Conservation (phyloP, 352 stramenopile genomes). For the Phytophthora citrophthora region DNA sequence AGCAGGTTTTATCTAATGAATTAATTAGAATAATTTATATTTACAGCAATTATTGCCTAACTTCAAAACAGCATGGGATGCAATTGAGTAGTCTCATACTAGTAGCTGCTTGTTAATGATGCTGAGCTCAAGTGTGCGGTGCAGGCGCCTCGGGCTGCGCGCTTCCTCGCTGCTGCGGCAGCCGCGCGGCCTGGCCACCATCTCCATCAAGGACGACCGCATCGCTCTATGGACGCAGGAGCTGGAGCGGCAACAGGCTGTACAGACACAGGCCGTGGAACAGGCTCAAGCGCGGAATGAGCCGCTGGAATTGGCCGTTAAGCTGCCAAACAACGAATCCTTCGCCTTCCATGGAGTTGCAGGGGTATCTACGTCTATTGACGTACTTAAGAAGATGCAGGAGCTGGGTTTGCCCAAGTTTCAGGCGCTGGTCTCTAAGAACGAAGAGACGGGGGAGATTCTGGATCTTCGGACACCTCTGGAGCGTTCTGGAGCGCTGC, state of each 20-base stretch:
- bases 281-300: conserved; percentile 19
- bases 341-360: conserved; percentile 55
- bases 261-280: conserved; percentile 11
- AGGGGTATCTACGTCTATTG: conserved; percentile 57
- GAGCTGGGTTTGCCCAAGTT: conserved; percentile 60
- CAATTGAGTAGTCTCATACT: no score
- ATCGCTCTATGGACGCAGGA: conserved; percentile 63
- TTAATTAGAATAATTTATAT: no score
- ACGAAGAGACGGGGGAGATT: conserved; percentile 45
- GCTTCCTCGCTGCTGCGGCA: conserved; percentile 13
- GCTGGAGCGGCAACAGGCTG: conserved; percentile 51
- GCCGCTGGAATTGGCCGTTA: conserved; percentile 56
- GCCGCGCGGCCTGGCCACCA: conserved; percentile 24
- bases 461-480: conserved; percentile 63
- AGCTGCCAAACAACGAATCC: conserved; percentile 25
- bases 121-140: conserved; percentile 19
- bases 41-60: no score
- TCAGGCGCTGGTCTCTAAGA: conserved; percentile 59
- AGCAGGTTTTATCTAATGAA: no score
- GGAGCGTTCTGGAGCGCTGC: conserved; percentile 49
- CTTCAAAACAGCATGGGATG: not conserved
- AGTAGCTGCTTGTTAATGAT: conserved; percentile 6
- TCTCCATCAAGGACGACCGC: conserved; percentile 55
- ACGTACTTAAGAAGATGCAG: conserved; percentile 69
- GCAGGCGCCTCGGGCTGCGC: conserved; percentile 12